These are phyloP conservation scores for Brassica cretica DNA, from an alignment of 345 rosid genomes.

Conservation along the genomic window DNA sequence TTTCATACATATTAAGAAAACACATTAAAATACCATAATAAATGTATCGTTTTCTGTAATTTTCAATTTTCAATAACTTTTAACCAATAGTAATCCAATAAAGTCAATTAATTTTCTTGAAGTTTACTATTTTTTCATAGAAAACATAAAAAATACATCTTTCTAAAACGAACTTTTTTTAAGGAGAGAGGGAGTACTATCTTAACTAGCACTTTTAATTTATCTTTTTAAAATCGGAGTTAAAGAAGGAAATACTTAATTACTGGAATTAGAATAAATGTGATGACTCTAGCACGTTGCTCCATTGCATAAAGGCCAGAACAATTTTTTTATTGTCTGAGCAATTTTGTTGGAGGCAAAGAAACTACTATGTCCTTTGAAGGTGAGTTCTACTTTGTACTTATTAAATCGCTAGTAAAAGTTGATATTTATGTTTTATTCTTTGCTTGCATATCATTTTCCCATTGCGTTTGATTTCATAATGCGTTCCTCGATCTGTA, in stretches of 20 bases:
- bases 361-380: constrained; percentile 3
- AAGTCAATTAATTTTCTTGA: too few relatives aligned
- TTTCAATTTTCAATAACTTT: too few relatives aligned
- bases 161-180: too few relatives aligned
- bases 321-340: background rate
- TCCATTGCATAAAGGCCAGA: constrained; percentile 9
- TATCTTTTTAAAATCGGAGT: background rate
- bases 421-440: background rate
- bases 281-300: constrained; percentile 24
- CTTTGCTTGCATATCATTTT: background rate
- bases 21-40: too few relatives aligned
- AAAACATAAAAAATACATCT: too few relatives aligned
- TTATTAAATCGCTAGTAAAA: background rate
- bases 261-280: constrained; percentile 21
- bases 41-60: too few relatives aligned
- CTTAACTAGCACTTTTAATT: constrained; percentile 15
- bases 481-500: background rate
- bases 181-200: background rate
- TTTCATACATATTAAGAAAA: too few relatives aligned
- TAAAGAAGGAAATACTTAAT: constrained; percentile 19
- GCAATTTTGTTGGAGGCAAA: constrained; percentile 17
- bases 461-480: background rate
- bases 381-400: constrained; percentile 25
- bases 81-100: too few relatives aligned
- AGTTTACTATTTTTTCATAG: too few relatives aligned